Evolutionary conservation across 2,329 filamentous ascomycete species (phyloP), one percentile per base, ranked within the genome.

Genomic region (Zymoseptoria tritici): DNA sequence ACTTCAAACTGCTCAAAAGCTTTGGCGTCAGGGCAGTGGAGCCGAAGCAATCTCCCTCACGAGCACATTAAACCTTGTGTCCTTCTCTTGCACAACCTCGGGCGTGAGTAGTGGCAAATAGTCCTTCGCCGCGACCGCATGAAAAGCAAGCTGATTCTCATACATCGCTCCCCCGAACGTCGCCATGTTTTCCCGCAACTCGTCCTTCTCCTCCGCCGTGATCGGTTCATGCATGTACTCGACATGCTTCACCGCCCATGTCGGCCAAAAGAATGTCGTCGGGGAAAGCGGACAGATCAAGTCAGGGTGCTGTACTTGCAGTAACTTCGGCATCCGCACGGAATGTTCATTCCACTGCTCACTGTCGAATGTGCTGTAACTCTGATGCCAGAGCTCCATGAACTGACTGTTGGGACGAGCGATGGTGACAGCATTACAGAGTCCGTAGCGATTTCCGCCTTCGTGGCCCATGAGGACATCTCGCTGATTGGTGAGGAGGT

Each of bases 381-480:
- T 50, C 13, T 55, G 46, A 26, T 58, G 60, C 62, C 62, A 64
- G 49, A 46, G 62, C 26, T 50, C 11, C n/a, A 64, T 57, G 56
- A 64, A 64, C 8, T 31, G 19, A 26, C 62, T 64, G 3, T 49
- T 46, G 1, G 60, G 54, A 3, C 62, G 56, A 16, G 62, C 56
- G n/a, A 64, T 52, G 26, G 60, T 62, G 11, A 64, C 60, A 16
- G 60, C 62, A 22, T 64, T 62, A 24, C 62, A 62, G 16, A 64
- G 58, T 4, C 62, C 62, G 6, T 60, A 60, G 16, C 60, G 60
- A 24, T 57, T 60, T 49, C 62, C 62, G n/a, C 62, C 62, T 60
- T 64, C 62, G 49, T 64, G 57, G 13, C 62, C 62, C 57, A 64
- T 59, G 49, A 62, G 36, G 13, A 56, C 50, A 29, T 64, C 62